Base-by-base conservation (phyloP, 2,329 filamentous ascomycete genomes). In the Colletotrichum cordylinicola region DNA sequence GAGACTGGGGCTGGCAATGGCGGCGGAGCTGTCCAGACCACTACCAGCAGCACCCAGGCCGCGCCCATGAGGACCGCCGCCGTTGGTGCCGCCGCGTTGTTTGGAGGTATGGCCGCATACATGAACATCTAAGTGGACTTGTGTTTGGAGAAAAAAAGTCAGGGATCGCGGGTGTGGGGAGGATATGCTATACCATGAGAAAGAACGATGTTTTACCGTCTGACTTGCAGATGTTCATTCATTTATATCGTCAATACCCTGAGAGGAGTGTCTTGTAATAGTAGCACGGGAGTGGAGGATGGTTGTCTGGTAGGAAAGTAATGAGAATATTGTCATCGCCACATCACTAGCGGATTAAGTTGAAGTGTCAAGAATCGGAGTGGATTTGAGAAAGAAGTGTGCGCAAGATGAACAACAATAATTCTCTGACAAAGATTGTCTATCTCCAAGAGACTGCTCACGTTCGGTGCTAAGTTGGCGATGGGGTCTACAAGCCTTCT, bases 81-180 rank as follows among this genome's bases (percentile, higher is more conserved):
- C 8, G 80, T 90, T 7, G 88, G 87, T 56, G 84, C 85, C 39
- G 87, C 85, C 43, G 88, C 87, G 3, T 78, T 89, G 13, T 84
- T 90, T 62, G 88, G 87, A 70, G 85, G 83, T 55, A 87, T 85
- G 64, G 87, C 86, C 56, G 83, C 79, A 2, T 74, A 79, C 56
- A 71, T 75, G 35, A 80, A 78, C 56, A 67, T 78, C 12, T 78
- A 73, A 78, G 48, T 2, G 33, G n/a, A 65, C 18, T 1, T 27
- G 5, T 7, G 7, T 0, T 0, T 8, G 0, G 2, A 48, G 0
- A 55, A 18, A 27, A 31, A 66, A 3, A 3, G 0, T 13, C 6
- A 13, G 10, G 43, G 5, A 10, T 10, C 8, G 6, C 0, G 21
- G 43, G 43, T 2, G n/a, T 2, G 60, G 4, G 16, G 15, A 16